phyloP scores from a whole-genome alignment of 768 basidiomycete species.

The Auriculariales sp. region DNA sequence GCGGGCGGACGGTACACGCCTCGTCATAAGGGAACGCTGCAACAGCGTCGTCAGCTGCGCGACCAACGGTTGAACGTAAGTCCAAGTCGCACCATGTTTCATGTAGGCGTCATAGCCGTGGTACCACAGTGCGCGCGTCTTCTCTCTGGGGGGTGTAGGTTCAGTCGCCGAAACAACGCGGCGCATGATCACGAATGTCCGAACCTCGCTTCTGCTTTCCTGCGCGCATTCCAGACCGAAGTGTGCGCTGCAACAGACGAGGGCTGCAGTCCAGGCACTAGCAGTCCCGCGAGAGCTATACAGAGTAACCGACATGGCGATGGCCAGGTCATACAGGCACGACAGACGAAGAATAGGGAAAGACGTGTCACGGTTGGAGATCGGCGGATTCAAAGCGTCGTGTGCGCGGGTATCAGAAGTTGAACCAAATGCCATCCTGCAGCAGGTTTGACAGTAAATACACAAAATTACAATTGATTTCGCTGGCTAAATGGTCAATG shows the following conservation, averaged over 20 bases:
- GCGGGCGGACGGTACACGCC: conserved; percentile 24
- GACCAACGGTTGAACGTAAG: conserved; percentile 1
- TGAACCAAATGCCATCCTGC: neutral
- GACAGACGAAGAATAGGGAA: conserved; percentile 14
- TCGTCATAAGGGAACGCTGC: conserved; percentile 79
- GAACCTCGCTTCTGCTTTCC: conserved; percentile 43
- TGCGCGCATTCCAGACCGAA: conserved; percentile 39
- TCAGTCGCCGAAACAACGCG: neutral
- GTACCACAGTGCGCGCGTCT: conserved; percentile 68
- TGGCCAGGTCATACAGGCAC: neutral
- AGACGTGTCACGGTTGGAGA: conserved; percentile 15
- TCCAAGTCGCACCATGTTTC: conserved; percentile 43
- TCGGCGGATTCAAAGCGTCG: conserved; percentile 13
- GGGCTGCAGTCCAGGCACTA: neutral
- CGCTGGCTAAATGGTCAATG: neutral
- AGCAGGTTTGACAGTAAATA: neutral
- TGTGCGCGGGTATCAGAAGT: neutral
- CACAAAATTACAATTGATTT: too few species aligned
- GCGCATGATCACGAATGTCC: conserved; percentile 9
- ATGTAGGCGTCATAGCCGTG: conserved; percentile 87
- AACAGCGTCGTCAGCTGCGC: conserved; percentile 12
- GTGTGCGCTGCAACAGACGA: neutral
- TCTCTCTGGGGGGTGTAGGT: conserved; percentile 30
- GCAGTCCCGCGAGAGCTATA: neutral
- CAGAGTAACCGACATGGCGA: neutral